Base-by-base conservation (phyloP, 2,329 filamentous ascomycete species). In the Phialophora macrospora region DNA sequence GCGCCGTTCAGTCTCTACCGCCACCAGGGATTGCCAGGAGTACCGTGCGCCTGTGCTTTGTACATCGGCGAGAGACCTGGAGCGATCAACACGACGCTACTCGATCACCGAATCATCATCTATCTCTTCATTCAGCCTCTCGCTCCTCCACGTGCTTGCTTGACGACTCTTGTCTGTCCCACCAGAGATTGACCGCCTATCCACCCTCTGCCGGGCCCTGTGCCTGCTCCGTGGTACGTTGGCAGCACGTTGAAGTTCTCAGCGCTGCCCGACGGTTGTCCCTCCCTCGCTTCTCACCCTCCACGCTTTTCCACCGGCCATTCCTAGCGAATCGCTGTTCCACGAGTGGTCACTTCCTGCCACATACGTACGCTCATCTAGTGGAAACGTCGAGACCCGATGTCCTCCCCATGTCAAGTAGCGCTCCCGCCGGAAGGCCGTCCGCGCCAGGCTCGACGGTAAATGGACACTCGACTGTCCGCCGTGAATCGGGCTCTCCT, bases 381-480 rank as follows among this genome's bases (percentile, higher is more conserved):
- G 48, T 46, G 52, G 58, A 60, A 34, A 28, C 48, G 17, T 60
- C 54, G 58, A 44, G 22, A 75, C 79, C 80, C 78, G 80, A 82
- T 83, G 81, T 81, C 75, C 77, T 79, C 77, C 77, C 76, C 80
- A 83, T 83, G 81, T 82, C 81, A 79, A 80, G 75, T 64, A 76
- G 77, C 76, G 75, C 77, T 76, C 76, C 78, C 78, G 79, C 78
- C 81, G 77, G 81, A 80, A 78, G 76, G 78, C 78, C 77, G 75
- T 67, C 72, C 70, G 71, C 70, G 69, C 72, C 74, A 74, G 71
- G 75, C 72, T 72, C 75, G 73, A 74, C 76, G 75, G 74, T 77
- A 77, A 66, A 67, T 68, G 62, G 60, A 63, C 64, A 62, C 46
- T 44, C 61, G 54, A 28, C 57, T 65, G 70, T 76, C 77, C 70